These are phyloP conservation scores for Porcisia hertigi DNA, from an alignment of 208 protist genomes.

Conservation along the genomic window DNA sequence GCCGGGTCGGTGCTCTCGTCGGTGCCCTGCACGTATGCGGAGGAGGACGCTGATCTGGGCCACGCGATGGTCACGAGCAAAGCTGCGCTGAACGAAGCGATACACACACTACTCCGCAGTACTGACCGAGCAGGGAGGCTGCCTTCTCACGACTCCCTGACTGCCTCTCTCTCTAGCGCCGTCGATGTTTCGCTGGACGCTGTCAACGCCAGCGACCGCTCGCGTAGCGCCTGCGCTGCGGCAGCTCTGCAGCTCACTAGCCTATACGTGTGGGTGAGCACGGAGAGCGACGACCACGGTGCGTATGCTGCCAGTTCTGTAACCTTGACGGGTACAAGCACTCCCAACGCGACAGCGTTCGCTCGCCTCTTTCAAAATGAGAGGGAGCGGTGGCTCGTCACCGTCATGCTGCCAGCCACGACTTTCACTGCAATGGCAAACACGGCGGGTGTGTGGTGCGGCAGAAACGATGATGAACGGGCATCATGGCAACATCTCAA, in stretches of 20 bases:
- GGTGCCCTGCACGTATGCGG: not conserved
- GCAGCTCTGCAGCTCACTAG: constrained; percentile 28
- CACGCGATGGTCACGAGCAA: not conserved
- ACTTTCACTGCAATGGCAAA: not conserved
- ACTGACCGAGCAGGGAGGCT: not conserved
- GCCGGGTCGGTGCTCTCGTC: not conserved
- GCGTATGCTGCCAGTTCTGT: not conserved
- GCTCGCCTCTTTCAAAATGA: constrained; percentile 2
- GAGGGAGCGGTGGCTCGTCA: constrained; percentile 30
- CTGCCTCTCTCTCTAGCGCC: not conserved
- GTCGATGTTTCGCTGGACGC: constrained; percentile 5
- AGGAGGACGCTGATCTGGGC: not conserved
- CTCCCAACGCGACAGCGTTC: not conserved
- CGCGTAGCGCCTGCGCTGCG: not conserved
- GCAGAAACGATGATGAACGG: not conserved
- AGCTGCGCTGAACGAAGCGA: not conserved
- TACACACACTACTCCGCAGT: not conserved
- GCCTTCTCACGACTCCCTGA: not conserved
- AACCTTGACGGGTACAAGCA: not conserved
- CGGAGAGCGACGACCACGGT: not conserved
- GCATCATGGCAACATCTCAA: not conserved
- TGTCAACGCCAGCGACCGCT: not conserved
- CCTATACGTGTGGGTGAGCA: constrained; percentile 18
- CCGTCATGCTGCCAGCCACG: constrained; percentile 15
- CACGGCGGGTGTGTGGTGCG: no score